phyloP scores from a whole-genome alignment of 345 rosid species.

The Conringia planisiliqua region DNA sequence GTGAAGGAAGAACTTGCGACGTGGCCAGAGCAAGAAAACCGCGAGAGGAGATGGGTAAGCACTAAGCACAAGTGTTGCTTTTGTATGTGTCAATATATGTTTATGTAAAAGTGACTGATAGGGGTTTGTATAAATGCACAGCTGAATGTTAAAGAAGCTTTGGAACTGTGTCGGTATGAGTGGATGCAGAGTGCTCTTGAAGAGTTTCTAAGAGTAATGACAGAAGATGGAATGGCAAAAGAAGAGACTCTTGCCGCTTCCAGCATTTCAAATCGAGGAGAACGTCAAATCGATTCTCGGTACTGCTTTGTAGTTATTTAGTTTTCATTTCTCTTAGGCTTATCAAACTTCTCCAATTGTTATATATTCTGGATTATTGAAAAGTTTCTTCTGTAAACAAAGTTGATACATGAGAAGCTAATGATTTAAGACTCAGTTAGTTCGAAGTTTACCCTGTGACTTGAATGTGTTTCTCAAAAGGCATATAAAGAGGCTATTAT shows the following conservation, averaged over 20 bases:
- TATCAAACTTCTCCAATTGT: background rate
- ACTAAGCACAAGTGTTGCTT: background rate
- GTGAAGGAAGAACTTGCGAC: conserved; percentile 71
- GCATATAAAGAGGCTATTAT: background rate
- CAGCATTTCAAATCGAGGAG: conserved; percentile 11
- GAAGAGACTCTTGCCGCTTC: conserved; percentile 28
- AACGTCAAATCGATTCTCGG: conserved; percentile 22
- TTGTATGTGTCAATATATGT: background rate
- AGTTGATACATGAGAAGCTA: conserved; percentile 24
- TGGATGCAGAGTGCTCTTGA: conserved; percentile 80
- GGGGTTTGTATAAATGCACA: conserved; percentile 11
- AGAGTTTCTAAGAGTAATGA: conserved; percentile 41
- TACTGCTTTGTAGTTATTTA: conserved; percentile 34
- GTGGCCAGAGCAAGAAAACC: conserved; percentile 73
- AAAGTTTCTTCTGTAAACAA: conserved; percentile 22
- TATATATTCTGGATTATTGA: background rate
- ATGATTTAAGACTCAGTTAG: background rate
- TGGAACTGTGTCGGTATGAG: conserved; percentile 65
- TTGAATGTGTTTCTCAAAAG: background rate
- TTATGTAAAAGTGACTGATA: background rate
- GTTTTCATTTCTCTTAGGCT: background rate
- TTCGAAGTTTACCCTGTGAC: background rate
- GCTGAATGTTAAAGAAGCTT: conserved; percentile 57
- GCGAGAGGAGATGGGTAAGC: conserved; percentile 67
- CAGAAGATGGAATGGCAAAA: conserved; percentile 16